These are phyloP conservation scores for Penicillium sp. DNA, from an alignment of 2,329 filamentous ascomycete species.

Conservation along the genomic window DNA sequence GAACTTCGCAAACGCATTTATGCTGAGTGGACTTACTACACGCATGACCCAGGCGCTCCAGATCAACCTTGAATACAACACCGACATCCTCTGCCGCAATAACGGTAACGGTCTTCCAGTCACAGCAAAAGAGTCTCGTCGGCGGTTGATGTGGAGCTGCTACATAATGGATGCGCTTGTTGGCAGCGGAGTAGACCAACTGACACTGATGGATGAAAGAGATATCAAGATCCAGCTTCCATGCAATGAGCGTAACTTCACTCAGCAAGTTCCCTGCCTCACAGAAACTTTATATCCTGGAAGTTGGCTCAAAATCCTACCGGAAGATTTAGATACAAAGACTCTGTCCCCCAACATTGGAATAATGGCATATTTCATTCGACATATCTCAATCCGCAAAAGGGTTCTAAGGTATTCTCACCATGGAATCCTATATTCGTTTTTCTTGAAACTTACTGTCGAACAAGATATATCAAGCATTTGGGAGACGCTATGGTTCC, in stretches of 20 bases:
- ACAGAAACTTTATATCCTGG: slow-evolving; percentile 27
- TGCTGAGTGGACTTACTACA: slow-evolving; percentile 31
- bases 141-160: slow-evolving; percentile 33
- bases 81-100: slow-evolving; percentile 28
- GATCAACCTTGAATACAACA: slow-evolving; percentile 33
- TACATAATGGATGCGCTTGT: slow-evolving; percentile 31
- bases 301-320: slow-evolving; percentile 16
- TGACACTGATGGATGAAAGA: slow-evolving; percentile 28
- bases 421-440: background rate
- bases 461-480: slow-evolving; percentile 21
- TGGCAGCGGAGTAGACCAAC: slow-evolving; percentile 31
- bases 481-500: slow-evolving; percentile 22
- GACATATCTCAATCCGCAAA: slow-evolving; percentile 22
- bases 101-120: slow-evolving; percentile 13
- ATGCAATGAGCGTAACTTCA: slow-evolving; percentile 31
- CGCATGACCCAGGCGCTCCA: slow-evolving; percentile 32
- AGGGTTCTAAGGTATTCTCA: slow-evolving; percentile 14
- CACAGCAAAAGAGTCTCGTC: slow-evolving; percentile 27
- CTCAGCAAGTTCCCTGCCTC: slow-evolving; percentile 27
- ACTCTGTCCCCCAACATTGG: slow-evolving; percentile 19
- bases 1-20: slow-evolving; percentile 33
- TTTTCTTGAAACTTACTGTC: background rate
- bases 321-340: slow-evolving; percentile 8
- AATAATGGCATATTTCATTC: slow-evolving; percentile 23
- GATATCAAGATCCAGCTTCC: slow-evolving; percentile 35